Conservation (phyloP, 2,329 filamentous ascomycete species). For the Setomelanomma holmii region DNA sequence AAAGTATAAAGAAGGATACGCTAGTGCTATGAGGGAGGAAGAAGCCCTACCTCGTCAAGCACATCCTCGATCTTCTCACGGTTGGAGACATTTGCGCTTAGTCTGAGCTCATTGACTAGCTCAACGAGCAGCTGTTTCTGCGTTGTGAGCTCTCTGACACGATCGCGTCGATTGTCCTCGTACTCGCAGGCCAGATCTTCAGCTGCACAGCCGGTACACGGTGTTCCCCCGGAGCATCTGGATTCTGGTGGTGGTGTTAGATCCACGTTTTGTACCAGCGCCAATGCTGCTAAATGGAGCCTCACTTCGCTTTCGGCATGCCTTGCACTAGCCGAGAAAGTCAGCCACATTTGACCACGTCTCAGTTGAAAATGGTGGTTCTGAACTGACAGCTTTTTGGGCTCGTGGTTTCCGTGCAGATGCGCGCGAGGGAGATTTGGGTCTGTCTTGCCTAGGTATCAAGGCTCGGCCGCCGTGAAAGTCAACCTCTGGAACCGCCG, state of each 20-base stretch:
- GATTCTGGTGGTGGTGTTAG: background rate
- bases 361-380: background rate
- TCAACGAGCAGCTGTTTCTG: constrained; percentile 2
- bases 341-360: background rate
- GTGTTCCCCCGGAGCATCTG: background rate
- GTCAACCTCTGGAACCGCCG: background rate
- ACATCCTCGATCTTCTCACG: constrained; percentile 1
- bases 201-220: background rate
- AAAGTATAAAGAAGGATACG: too few species aligned
- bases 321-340: background rate
- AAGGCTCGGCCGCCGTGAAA: constrained; percentile 5
- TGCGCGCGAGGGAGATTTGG: background rate
- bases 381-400: constrained; percentile 1
- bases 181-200: background rate
- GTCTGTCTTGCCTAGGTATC: constrained; percentile 1
- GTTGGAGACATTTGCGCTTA: background rate
- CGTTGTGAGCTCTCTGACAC: background rate
- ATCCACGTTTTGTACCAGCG: background rate
- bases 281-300: background rate
- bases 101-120: constrained; percentile 1
- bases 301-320: constrained; percentile 3
- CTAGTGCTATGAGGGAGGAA: too few species aligned
- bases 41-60: background rate
- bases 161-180: constrained; percentile 1
- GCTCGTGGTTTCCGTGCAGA: background rate